Conservation (phyloP, 176 grass and related monocot species). For the Lolium rigidum region DNA sequence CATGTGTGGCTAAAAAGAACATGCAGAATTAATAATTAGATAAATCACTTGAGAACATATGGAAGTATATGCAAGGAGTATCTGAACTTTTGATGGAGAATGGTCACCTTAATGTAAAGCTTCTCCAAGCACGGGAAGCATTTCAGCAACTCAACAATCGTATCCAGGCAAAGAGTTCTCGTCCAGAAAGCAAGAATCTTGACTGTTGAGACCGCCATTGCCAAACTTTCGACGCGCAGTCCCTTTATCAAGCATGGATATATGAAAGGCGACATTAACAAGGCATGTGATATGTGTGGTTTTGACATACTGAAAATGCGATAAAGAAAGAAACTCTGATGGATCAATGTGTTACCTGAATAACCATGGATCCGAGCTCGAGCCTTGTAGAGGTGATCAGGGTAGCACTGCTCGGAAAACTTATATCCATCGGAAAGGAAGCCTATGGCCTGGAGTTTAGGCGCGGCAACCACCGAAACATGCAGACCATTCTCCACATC, state of each 20-base stretch:
- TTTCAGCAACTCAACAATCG: background rate
- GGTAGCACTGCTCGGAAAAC: background rate
- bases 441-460: background rate
- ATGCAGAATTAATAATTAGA: no score
- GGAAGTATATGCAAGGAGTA: background rate
- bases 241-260: background rate
- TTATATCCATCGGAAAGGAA: background rate
- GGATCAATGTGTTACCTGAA: background rate
- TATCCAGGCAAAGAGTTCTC: background rate
- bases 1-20: no score
- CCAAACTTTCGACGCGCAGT: background rate
- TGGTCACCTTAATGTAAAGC: background rate
- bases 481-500: background rate
- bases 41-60: no score
- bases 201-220: background rate
- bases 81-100: background rate
- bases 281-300: background rate
- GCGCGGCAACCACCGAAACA: background rate
- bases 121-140: conserved; percentile 7
- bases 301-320: background rate
- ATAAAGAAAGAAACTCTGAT: background rate
- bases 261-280: background rate
- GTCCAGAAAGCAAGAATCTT: background rate
- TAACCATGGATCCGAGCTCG: background rate
- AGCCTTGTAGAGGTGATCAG: background rate